A percentile compares a stretch with the other conserved stretches of the same genome.
These are phyloP conservation scores for Sporisorium sorghi DNA, from an alignment of 1,284 basidiomycete genomes.

Conservation along the genomic window DNA sequence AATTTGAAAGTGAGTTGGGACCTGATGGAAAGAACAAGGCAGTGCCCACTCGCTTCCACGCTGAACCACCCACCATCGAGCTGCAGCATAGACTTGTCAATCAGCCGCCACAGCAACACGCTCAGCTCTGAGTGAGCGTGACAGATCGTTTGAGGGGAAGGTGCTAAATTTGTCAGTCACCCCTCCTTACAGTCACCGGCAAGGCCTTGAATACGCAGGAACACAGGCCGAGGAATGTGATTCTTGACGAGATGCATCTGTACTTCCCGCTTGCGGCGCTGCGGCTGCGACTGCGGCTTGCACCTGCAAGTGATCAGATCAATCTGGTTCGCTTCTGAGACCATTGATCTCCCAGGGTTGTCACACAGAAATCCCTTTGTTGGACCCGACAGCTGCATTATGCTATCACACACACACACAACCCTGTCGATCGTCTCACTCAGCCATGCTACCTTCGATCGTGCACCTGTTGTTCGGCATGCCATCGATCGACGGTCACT, in stretches of 20 bases:
- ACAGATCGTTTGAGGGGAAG: neutral
- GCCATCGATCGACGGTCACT: neutral
- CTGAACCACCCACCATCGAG: no score
- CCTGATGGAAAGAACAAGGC: no score
- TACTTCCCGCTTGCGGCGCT: neutral
- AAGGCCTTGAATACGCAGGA: slow-evolving; percentile 9
- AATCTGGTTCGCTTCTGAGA: neutral
- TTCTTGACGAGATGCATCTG: neutral
- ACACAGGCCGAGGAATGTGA: slow-evolving; percentile 12
- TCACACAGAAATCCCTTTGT: neutral
- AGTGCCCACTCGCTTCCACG: no score
- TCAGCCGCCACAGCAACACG: slow-evolving; percentile 3
- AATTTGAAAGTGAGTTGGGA: neutral
- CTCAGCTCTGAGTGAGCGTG: neutral
- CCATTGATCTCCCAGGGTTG: neutral
- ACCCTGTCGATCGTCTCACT: slow-evolving; percentile 4
- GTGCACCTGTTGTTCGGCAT: slow-evolving; percentile 3
- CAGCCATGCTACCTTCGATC: slow-evolving; percentile 4
- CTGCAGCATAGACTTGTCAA: slow-evolving; percentile 8
- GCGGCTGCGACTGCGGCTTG: neutral
- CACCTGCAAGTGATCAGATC: neutral
- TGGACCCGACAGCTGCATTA: slow-evolving; percentile 2
- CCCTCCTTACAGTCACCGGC: neutral
- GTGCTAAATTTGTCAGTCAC: neutral
- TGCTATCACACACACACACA: neutral